Evolutionary conservation across 768 basidiomycete genomes (phyloP), one percentile per base, ranked within the genome.

Genomic region (Phlebiopsis gigantea): DNA sequence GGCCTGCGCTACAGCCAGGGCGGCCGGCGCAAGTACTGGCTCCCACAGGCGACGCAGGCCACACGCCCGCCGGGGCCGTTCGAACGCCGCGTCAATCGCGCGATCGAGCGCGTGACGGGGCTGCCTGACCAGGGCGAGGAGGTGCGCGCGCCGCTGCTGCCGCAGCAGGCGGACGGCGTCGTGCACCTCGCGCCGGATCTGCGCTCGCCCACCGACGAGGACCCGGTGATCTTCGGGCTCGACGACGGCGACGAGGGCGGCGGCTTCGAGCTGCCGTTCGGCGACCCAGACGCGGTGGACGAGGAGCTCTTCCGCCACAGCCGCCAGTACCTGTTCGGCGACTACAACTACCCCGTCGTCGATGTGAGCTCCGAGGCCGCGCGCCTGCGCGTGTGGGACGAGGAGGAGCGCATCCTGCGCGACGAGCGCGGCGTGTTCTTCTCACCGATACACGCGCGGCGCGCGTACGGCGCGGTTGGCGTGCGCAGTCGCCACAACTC

Each of bases 1-100:
- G 97, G 97, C 1, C 75, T 99, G 34, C 80, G 97, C 22, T 99
- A 99, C 66, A 84, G 85, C 46, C 82, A 87, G 54, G 93, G 93
- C n/a, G 97, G 96, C 1, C 82, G 84, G 67, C 77, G 78, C 56
- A 99, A 99, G 72, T 99, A 99, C 70, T 99, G 97, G 97, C 76
- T 99, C 8, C 93, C 95, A 0, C 83, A 85, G 64, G 79, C 83
- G 0, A 74, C 69, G 24, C 64, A 74, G 39, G 68, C 73, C 6
- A 73, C 68, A 22, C 69, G 69, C 7, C 73, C 73, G 2, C 69
- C 73, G 14, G 75, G 76, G 28, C 71, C 69, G 24, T 60, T 75
- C 14, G 75, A 76, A 60, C 67, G 78, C 22, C 68, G 73, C 1
- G 64, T 80, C 22, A 78, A 80, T 48, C 66, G 68, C 15, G 74